phyloP scores from a whole-genome alignment of 2,329 filamentous ascomycete species.

The Stachybotrys chartarum region DNA sequence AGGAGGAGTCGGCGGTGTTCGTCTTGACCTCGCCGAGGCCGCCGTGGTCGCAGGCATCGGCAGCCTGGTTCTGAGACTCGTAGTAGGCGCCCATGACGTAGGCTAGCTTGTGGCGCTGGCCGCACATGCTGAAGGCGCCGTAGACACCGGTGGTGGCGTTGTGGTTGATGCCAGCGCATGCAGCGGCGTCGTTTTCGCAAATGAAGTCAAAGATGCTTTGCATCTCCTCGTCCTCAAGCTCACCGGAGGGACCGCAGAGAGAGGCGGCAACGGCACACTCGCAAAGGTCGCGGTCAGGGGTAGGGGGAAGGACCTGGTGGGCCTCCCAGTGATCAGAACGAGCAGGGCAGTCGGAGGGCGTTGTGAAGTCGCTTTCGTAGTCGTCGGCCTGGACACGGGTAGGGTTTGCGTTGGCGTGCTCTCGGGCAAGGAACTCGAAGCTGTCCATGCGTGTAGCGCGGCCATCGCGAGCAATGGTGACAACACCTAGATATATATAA shows the following conservation, averaged over 20 bases:
- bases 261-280: conserved; percentile 75
- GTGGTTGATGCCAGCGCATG: conserved; percentile 61
- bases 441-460: conserved; percentile 62
- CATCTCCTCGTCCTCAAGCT: conserved; percentile 51
- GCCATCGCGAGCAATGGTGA: conserved; percentile 47
- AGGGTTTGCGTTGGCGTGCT: conserved; percentile 62
- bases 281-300: conserved; percentile 73
- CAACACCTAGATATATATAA: conserved; percentile 47
- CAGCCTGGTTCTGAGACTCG: conserved; percentile 42
- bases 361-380: conserved; percentile 67
- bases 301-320: conserved; percentile 66
- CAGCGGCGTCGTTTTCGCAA: conserved; percentile 50
- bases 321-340: conserved; percentile 57
- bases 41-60: conserved; percentile 62
- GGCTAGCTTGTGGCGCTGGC: conserved; percentile 60
- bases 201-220: conserved; percentile 66
- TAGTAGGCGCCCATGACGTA: conserved; percentile 73
- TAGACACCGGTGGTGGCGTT: conserved; percentile 63
- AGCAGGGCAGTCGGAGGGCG: conserved; percentile 63
- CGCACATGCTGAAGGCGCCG: conserved; percentile 75
- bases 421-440: conserved; percentile 64
- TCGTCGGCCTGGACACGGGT: conserved; percentile 54
- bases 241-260: conserved; percentile 58
- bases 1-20: conserved; percentile 40
- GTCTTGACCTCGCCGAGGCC: conserved; percentile 55